A percentile compares a stretch with the other conserved stretches of the same genome.
phyloP scores from a whole-genome alignment of 2,329 filamentous ascomycete species.

The Pleoardoris graminearum region DNA sequence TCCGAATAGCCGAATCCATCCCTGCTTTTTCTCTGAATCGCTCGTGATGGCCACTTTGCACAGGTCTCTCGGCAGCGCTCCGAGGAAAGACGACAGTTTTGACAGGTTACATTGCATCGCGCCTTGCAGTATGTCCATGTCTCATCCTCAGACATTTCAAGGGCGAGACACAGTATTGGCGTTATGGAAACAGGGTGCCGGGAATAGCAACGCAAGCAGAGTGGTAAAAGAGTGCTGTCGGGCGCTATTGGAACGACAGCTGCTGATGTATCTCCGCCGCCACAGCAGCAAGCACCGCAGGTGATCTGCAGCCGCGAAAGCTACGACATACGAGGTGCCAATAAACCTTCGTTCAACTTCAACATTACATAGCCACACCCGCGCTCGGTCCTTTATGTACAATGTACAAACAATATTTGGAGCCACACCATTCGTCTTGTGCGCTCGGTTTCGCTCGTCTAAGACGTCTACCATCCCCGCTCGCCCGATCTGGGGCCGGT shows the following conservation, averaged over 20 bases:
- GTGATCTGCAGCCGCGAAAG: neutral
- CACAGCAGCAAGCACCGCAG: slow-evolving; percentile 9
- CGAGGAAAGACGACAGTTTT: slow-evolving; percentile 18
- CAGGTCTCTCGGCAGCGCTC: slow-evolving; percentile 6
- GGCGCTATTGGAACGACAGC: slow-evolving; percentile 1
- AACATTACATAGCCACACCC: slow-evolving; percentile 3
- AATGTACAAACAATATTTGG: neutral
- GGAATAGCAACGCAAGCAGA: slow-evolving; percentile 2
- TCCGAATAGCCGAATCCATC: slow-evolving; percentile 31
- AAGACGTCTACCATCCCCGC: slow-evolving; percentile 14
- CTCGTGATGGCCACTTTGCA: slow-evolving; percentile 13
- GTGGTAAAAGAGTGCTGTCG: neutral
- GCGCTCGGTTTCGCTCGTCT: neutral
- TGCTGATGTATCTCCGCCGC: slow-evolving; percentile 2
- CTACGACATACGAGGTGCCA: slow-evolving; percentile 4
- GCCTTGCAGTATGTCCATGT: slow-evolving; percentile 19
- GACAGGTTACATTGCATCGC: slow-evolving; percentile 32
- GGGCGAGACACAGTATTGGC: slow-evolving; percentile 8
- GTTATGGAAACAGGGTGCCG: slow-evolving; percentile 1
- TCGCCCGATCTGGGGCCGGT: slow-evolving; percentile 9
- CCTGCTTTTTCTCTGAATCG: slow-evolving; percentile 10
- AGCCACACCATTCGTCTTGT: neutral
- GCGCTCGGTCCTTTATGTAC: neutral
- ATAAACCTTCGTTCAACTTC: slow-evolving; percentile 1
- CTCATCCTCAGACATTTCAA: slow-evolving; percentile 16